These are phyloP conservation scores for Aspergillus niger DNA, from an alignment of 2,329 filamentous ascomycete species.

Conservation along the genomic window DNA sequence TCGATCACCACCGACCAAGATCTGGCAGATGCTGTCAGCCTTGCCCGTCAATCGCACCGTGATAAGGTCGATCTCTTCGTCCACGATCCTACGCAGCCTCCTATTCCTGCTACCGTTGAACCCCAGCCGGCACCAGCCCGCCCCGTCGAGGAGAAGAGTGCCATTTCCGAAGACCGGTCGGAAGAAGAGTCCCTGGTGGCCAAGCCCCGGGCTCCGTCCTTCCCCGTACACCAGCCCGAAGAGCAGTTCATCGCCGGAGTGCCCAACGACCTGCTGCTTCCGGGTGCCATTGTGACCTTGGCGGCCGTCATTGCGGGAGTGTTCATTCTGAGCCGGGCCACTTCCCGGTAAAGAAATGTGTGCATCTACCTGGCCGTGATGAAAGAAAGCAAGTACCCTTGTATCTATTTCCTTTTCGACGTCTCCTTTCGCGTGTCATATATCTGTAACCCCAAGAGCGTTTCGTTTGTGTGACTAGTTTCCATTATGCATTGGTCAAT, in stretches of 20 bases:
- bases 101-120: slow-evolving; percentile 66
- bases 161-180: slow-evolving; percentile 55
- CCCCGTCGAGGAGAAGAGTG: slow-evolving; percentile 49
- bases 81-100: slow-evolving; percentile 88
- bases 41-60: slow-evolving; percentile 73
- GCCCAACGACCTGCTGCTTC: slow-evolving; percentile 89
- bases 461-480: background rate
- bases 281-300: slow-evolving; percentile 91
- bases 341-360: slow-evolving; percentile 41
- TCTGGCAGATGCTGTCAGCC: slow-evolving; percentile 81
- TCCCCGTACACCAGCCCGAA: slow-evolving; percentile 56
- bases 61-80: slow-evolving; percentile 98
- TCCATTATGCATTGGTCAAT: slow-evolving; percentile 10
- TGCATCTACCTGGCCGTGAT: background rate
- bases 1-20: slow-evolving; percentile 97
- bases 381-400: slow-evolving; percentile 8
- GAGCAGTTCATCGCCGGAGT: slow-evolving; percentile 87
- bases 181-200: slow-evolving; percentile 45
- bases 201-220: slow-evolving; percentile 46
- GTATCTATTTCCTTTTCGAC: slow-evolving; percentile 12
- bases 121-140: slow-evolving; percentile 57
- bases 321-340: slow-evolving; percentile 78
- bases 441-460: slow-evolving; percentile 17
- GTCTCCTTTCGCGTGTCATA: slow-evolving; percentile 12
- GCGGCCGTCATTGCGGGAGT: slow-evolving; percentile 92